Base-by-base conservation (phyloP, 805 yeast genomes). In the Candida maltosa region DNA sequence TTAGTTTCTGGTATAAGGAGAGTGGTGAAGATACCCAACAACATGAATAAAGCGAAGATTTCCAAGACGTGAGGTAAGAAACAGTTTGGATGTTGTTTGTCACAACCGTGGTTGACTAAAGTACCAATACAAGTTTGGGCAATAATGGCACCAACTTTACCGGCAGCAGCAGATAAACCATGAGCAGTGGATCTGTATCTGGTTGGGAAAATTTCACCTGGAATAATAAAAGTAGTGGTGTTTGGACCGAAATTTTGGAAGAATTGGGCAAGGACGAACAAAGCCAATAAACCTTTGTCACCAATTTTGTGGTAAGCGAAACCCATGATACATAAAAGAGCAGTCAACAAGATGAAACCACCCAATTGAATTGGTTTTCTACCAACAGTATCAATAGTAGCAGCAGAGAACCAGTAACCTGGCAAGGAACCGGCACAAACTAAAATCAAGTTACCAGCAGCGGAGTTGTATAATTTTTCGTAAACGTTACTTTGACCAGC, bases 131-230 rank as follows among this genome's bases (percentile, higher is more conserved):
- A 83, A 44, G 89, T 80, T 69, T 83, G 93, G 18, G 96, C 95
- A 70, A 87, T 78, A 49, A 87, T 86, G 40, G 96, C 95, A 70
- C 96, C 96, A 51, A 87, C 71, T 62, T 87, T 87, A 73, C 96
- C 96, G 22, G 78, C 62, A 34, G 94, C 96, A 50, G 96, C 96
- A 45, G 95, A 87, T 44, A 87, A 74, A 74, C 96, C 96, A 54
- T 87, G 96, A 32, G 96, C 95, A 48, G 95, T 80, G 16, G 95
- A 87, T 80, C 96, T 83, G 69, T 87, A 87, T 74, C 95, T 81
- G 38, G 96, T 87, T 60, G 96, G 96, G 83, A 71, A 88, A 58
- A 78, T 69, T 70, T 87, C 96, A 66, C 95, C 96, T 32, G 96
- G 95, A 56, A 85, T 75, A 53, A 87, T 78, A 59, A 87, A 87